Conservation (phyloP, 345 rosid species). For the Nephelium lappaceum region DNA sequence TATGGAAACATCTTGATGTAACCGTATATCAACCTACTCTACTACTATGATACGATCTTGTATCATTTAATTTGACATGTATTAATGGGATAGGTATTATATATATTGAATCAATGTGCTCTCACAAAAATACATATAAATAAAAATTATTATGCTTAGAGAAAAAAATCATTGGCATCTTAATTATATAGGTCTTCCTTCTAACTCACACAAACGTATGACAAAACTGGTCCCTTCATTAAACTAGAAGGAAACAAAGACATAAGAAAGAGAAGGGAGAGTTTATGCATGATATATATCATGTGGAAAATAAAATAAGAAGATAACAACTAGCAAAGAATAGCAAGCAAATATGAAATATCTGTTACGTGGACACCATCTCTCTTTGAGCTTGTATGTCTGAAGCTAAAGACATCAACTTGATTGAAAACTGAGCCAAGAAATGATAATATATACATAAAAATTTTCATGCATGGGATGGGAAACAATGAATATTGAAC, state of each 20-base stretch:
- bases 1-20: not conserved
- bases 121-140: too few species aligned
- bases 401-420: not conserved
- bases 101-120: not conserved
- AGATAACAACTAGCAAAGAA: not conserved
- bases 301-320: not conserved
- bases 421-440: not conserved
- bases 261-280: not conserved
- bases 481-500: slow-evolving; percentile 1
- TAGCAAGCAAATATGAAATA: not conserved
- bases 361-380: not conserved
- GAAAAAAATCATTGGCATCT: too few species aligned
- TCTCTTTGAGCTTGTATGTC: not conserved
- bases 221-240: not conserved
- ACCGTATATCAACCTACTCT: not conserved
- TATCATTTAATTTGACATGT: not conserved
- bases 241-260: not conserved
- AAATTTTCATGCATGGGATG: not conserved
- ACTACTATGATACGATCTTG: too few species aligned
- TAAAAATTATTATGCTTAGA: too few species aligned
- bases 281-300: not conserved
- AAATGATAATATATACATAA: not conserved
- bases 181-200: not conserved
- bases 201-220: not conserved
- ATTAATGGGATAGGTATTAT: not conserved